These are phyloP conservation scores for Monosporascus sp. DNA, from an alignment of 2,329 filamentous ascomycete species.

Conservation along the genomic window DNA sequence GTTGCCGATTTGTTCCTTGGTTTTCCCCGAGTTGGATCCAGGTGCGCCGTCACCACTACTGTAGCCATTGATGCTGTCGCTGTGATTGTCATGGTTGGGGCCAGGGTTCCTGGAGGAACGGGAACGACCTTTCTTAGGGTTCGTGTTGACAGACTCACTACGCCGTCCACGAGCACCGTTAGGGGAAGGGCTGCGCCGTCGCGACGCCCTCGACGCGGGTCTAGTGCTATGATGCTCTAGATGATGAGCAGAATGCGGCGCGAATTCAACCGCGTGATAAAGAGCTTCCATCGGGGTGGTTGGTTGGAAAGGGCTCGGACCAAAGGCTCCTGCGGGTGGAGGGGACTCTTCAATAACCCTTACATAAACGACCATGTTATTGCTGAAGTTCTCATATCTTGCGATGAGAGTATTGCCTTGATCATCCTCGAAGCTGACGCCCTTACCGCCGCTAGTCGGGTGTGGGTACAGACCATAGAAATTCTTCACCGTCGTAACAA, in stretches of 20 bases:
- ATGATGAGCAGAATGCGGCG: slow-evolving; percentile 40
- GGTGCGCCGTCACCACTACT: slow-evolving; percentile 83
- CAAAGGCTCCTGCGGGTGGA: slow-evolving; percentile 38
- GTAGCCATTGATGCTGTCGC: slow-evolving; percentile 67
- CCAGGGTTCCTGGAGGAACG: slow-evolving; percentile 65
- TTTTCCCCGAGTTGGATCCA: slow-evolving; percentile 69
- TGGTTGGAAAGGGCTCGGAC: slow-evolving; percentile 45
- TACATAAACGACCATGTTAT: slow-evolving; percentile 92
- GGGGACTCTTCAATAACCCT: slow-evolving; percentile 65
- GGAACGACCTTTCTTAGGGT: slow-evolving; percentile 61
- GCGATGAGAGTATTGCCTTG: slow-evolving; percentile 88
- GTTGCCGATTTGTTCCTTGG: slow-evolving; percentile 82
- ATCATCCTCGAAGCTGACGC: slow-evolving; percentile 92
- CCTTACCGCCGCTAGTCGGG: slow-evolving; percentile 55
- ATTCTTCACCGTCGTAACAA: slow-evolving; percentile 97
- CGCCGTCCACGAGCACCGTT: slow-evolving; percentile 63
- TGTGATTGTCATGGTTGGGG: slow-evolving; percentile 52
- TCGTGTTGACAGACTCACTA: slow-evolving; percentile 65
- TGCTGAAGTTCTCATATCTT: slow-evolving; percentile 88
- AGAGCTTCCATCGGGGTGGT: slow-evolving; percentile 44
- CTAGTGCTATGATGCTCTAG: slow-evolving; percentile 59
- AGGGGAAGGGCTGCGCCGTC: slow-evolving; percentile 75
- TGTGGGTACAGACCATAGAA: slow-evolving; percentile 94
- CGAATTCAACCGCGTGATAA: slow-evolving; percentile 41
- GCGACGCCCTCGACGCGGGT: slow-evolving; percentile 64